Percentiles rank a stretch among this genome's conserved stretches.
These are phyloP conservation scores for Boletus huronensis DNA, from an alignment of 768 basidiomycete species.

Conservation along the genomic window DNA sequence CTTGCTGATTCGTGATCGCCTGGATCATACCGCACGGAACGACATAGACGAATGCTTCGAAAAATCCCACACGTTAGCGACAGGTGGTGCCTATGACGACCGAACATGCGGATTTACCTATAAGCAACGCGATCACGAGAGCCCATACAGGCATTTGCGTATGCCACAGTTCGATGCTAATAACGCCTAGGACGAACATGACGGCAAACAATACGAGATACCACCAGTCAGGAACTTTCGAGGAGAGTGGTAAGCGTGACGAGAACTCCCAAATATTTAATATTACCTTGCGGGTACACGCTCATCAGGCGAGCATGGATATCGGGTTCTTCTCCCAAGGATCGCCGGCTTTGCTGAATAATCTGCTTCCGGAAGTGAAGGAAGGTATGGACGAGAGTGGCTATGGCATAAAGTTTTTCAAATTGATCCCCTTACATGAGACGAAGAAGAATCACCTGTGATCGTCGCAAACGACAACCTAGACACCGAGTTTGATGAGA, in stretches of 20 bases:
- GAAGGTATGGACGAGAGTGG: constrained; percentile 32
- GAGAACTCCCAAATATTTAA: not conserved
- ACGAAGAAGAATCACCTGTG: constrained; percentile 44
- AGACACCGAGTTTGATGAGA: constrained; percentile 41
- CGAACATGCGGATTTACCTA: constrained; percentile 33
- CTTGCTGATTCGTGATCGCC: constrained; percentile 78
- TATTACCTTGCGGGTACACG: constrained; percentile 49
- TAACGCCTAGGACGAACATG: constrained; percentile 67
- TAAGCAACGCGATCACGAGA: constrained; percentile 65
- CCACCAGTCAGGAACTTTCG: constrained; percentile 82
- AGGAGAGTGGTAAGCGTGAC: not conserved
- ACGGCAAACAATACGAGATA: constrained; percentile 64
- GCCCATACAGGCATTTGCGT: constrained; percentile 65
- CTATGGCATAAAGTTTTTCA: constrained; percentile 8
- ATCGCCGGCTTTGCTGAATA: constrained; percentile 62
- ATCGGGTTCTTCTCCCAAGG: constrained; percentile 76
- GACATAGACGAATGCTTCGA: constrained; percentile 40
- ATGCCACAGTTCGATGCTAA: constrained; percentile 72
- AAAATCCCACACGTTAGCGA: not conserved
- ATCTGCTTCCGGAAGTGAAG: constrained; percentile 80
- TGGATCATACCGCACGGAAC: constrained; percentile 56
- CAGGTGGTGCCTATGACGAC: not conserved
- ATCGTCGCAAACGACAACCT: constrained; percentile 81
- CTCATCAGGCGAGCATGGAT: constrained; percentile 83
- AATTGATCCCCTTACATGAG: not conserved